A percentile compares a stretch with the other conserved stretches of the same genome.
Conservation (phyloP, 805 yeast genomes). For the Henningerozyma blattae region DNA sequence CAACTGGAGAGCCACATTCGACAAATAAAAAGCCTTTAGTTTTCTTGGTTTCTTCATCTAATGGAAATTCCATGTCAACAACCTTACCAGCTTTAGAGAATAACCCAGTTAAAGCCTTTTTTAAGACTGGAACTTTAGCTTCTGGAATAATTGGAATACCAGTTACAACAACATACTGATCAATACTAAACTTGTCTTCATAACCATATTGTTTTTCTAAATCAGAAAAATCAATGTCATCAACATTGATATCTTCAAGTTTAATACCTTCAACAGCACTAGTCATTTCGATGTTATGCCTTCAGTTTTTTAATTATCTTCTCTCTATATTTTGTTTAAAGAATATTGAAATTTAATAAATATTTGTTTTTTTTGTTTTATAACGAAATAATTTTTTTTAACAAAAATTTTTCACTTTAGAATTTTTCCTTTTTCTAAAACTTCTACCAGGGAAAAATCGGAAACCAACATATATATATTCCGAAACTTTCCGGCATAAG, state of each 20-base stretch:
- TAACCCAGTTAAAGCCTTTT: conserved; percentile 75
- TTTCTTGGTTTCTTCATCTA: conserved; percentile 52
- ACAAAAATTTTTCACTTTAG: no score
- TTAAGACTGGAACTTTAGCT: conserved; percentile 68
- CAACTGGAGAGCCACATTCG: conserved; percentile 55
- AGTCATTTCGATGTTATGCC: conserved; percentile 8
- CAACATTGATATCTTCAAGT: conserved; percentile 39
- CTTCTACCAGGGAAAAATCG: no score
- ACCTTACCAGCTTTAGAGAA: conserved; percentile 71
- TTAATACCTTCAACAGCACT: conserved; percentile 24
- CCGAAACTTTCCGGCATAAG: no score
- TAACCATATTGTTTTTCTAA: conserved; percentile 66
- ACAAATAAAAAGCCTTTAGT: conserved; percentile 82
- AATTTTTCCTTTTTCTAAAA: no score
- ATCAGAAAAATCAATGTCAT: conserved; percentile 72
- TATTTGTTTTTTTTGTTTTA: no score
- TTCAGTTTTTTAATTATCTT: not conserved
- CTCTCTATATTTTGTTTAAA: not conserved
- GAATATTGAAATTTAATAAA: no score
- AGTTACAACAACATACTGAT: conserved; percentile 73
- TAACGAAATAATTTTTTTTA: no score
- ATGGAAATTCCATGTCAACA: conserved; percentile 69
- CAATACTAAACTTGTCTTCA: conserved; percentile 50
- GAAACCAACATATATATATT: no score
- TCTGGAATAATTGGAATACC: conserved; percentile 96